Base-by-base conservation (phyloP, 352 stramenopile genomes). In the Phytophthora multivora region DNA sequence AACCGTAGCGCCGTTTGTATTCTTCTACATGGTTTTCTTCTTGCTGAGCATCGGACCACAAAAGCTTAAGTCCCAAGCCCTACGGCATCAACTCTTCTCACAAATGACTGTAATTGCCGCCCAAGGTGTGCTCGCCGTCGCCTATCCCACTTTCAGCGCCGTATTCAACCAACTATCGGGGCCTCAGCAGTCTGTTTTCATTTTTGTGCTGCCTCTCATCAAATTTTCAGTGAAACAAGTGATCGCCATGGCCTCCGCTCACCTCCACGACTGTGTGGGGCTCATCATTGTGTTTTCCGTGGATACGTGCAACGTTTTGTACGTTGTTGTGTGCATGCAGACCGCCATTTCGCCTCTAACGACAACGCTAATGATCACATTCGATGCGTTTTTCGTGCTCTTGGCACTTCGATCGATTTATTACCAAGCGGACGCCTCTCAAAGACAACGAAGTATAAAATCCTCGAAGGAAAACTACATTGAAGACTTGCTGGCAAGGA, bases 261-360 rank as follows among this genome's bases (percentile, higher is more conserved):
- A 68, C 30, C 59, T 73, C 9, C 30, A 71, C 4, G 70, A 79
- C 12, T 59, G 60, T 35, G 21, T 79, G 2, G 57, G 66, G 2
- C 23, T 59, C 9, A 65, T 46, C 0, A 45, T 66, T 5, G 57
- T 79, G 7, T 66, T 76, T 16, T 66, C 68, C 0, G 70, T 75
- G 10, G 70, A 79, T 19, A 51, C 75, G 3, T 79, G 66, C 55
- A 75, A 79, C 28, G 43, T 69, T 9, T 16, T 79, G 4, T 79
- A 74, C 40, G 31, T 65, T 11, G 42, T 57, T 0, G 56, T 63
- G 2, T 74, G 62, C 19, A 67, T 79, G 58, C 71, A 79, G 33
- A 71, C 35, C n/a, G 50, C 62, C 0, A 59, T 40, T 13, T 75
- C 66, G 0, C 36, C 48, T 25, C 12, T 62, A 4, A 73, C 63